Percentiles rank a stretch among this genome's conserved stretches.
These are phyloP conservation scores for Plectranthus barbatus DNA, from an alignment of 257 asterid genomes.

Conservation along the genomic window DNA sequence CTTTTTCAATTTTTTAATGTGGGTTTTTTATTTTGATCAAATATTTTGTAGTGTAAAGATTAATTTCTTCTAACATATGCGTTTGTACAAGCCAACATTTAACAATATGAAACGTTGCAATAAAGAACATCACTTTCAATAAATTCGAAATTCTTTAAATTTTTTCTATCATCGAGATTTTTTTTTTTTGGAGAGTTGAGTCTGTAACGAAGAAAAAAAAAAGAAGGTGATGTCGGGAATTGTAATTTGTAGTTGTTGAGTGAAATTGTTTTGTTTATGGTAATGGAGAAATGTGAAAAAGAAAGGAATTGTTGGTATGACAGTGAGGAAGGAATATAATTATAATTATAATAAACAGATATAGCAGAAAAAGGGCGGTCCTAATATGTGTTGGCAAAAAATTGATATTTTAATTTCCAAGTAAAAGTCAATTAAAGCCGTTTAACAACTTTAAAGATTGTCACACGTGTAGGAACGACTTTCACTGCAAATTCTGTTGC, in stretches of 20 bases:
- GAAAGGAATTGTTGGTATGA: not conserved
- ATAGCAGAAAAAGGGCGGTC: not conserved
- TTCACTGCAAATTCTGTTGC: too few relatives aligned
- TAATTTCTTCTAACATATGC: constrained; percentile 16
- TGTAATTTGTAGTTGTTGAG: not conserved
- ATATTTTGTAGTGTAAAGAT: constrained; percentile 11
- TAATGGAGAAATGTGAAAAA: not conserved
- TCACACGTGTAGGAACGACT: constrained; percentile 27
- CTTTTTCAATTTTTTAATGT: not conserved
- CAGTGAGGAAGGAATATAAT: too few relatives aligned
- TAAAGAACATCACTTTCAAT: not conserved
- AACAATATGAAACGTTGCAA: too few relatives aligned
- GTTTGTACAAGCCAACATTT: constrained; percentile 13
- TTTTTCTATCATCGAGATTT: too few relatives aligned
- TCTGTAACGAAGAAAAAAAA: too few relatives aligned
- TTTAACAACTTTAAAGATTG: not conserved
- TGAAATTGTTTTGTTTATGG: not conserved
- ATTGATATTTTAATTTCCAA: not conserved
- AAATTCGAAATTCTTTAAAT: too few relatives aligned
- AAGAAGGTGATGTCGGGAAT: too few relatives aligned
- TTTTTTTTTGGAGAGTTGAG: too few relatives aligned
- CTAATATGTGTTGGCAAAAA: not conserved
- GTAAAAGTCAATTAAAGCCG: constrained; percentile 20
- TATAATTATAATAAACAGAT: too few relatives aligned
- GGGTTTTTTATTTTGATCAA: constrained; percentile 1